A percentile compares a stretch with the other conserved stretches of the same genome.
phyloP scores from a whole-genome alignment of 345 rosid species.

The Euphorbia tirucalli region DNA sequence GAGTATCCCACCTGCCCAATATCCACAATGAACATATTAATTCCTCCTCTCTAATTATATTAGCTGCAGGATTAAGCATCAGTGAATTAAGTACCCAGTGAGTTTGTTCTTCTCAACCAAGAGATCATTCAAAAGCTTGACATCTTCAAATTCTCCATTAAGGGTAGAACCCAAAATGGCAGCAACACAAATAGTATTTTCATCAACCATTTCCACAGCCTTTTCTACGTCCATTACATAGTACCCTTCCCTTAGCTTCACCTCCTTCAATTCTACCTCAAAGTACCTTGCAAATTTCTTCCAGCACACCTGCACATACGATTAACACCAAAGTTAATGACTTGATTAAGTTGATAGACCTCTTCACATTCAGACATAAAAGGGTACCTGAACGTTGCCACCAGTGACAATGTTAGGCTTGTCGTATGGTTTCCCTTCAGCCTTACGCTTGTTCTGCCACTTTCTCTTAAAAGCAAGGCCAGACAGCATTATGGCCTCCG shows the following conservation, averaged over 20 bases:
- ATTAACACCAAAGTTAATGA: background rate
- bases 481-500: conserved; percentile 96
- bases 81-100: conserved; percentile 53
- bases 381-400: conserved; percentile 78
- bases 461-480: conserved; percentile 89
- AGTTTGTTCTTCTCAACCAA: conserved; percentile 59
- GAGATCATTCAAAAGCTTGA: conserved; percentile 76
- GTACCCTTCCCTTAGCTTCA: conserved; percentile 79
- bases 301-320: conserved; percentile 59
- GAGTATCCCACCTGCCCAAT: conserved; percentile 79
- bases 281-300: conserved; percentile 93
- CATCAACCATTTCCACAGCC: conserved; percentile 92
- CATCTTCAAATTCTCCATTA: conserved; percentile 95
- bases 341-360: background rate
- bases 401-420: conserved; percentile 95
- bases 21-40: background rate
- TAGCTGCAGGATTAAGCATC: too few species aligned
- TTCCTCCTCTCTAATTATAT: too few species aligned
- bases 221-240: conserved; percentile 91
- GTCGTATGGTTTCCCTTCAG: conserved; percentile 75
- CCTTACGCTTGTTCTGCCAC: conserved; percentile 91
- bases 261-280: conserved; percentile 90
- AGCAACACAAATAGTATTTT: conserved; percentile 96
- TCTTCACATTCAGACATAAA: background rate
- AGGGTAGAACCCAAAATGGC: conserved; percentile 91